Evolutionary conservation across 495 filamentous ascomycete species (phyloP), one percentile per base, ranked within the genome.

Genomic region (Neurospora sp.): DNA sequence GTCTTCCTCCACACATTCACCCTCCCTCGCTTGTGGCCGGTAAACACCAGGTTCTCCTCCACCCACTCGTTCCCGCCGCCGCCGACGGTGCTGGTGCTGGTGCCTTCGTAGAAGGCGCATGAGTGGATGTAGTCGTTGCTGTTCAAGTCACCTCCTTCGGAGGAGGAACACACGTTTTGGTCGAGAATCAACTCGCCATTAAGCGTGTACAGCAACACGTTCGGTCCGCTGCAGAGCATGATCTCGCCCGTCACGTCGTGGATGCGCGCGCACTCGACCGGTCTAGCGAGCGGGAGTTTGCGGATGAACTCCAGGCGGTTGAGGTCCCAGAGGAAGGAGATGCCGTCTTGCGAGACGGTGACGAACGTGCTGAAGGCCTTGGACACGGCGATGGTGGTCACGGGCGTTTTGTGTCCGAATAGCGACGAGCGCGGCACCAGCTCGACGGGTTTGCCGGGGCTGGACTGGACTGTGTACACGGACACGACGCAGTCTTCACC

Each of bases 21-120:
- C 12, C 94, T 87, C 0, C 96, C 96, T 68, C 90, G 82, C 77
- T 86, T 85, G 76, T 98, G 96, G 0, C 96, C 96, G 0, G 95
- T 98, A 69, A 99, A 92, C 41, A 98, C 81, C 42, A 99, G 83
- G 41, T 92, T 90, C 42, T 91, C 89, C 83, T 96, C 94, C 0
- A 97, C 85, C 92, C 94, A 98, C 83, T 97, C 96, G 75, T 94
- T 97, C 0, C 91, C 91, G 1, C 89, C 53, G 53, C 53, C 53
- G 27, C 53, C 53, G 27, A 65, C 53, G 27, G 53, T 65, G 27
- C 27, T 37, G 27, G 53, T 65, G 27, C 22, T 35, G 9, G 53
- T 65, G 0, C 96, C 96, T 80, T 99, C 94, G 83, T 98, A 98
- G 80, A 96, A 97, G 14, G 94, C 92, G 75, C 94, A 97, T 18